Evolutionary conservation across 495 filamentous ascomycete genomes (phyloP), one percentile per base, ranked within the genome.

Genomic region (Tuber melanosporum): DNA sequence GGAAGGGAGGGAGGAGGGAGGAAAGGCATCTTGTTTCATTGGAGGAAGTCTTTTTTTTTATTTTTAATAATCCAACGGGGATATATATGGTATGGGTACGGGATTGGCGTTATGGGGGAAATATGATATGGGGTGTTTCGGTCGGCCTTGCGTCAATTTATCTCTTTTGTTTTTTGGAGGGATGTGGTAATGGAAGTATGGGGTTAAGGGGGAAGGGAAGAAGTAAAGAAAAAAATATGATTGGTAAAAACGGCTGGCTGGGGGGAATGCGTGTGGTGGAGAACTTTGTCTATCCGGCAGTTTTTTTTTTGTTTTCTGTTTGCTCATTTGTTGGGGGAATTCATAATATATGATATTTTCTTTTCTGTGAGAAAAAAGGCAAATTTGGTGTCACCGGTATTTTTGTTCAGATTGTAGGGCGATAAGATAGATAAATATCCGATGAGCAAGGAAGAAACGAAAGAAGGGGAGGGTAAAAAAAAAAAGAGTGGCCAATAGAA

Each of bases 211-310:
- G 57, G 14, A 32, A 32, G 8, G 0, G 3, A 66, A 3, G n/a
- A 57, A 57, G 14, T 14, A 57, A 57, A 26, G 26, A 32, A 32
- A 32, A 66, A 66, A 66, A 6, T n/a, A 4, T 17, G 32, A 32
- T 66, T 66, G 57, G 26, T 32, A 7, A 17, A 6, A 32, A 66
- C 32, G 57, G n/a, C 32, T 66, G 57, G 57, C 12, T 66, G 4
- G 57, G 10, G 10, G 12, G 3, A 32, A 32, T 66, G 57, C 57
- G 14, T 66, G n/a, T 66, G 49, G 22, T 57, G 57, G 57, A 66
- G 26, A 32, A 72, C 73, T 75, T 76, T 43, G 71, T 75, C 62
- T 72, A 39, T 36, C 75, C 57, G 62, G 26, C 73, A 70, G 46
- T 36, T 74, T 76, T 72, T 72, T 76, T 77, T 7, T 15, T 32